A percentile compares a stretch with the other conserved stretches of the same genome.
Conservation (phyloP, 805 yeast genomes). For the Ogataea nonfermentans region DNA sequence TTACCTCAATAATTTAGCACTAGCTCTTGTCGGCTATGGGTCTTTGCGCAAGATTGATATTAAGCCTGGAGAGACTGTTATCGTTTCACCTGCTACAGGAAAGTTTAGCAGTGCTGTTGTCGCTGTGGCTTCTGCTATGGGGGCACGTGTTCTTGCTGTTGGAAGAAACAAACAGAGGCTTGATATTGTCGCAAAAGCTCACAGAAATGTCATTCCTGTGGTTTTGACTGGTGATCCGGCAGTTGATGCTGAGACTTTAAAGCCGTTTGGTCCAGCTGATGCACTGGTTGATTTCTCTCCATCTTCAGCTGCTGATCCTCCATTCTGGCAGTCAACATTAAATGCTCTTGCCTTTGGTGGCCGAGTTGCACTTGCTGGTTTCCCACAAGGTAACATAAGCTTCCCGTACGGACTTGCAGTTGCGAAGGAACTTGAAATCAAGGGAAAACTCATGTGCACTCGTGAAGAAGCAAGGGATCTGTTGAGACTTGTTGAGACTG, state of each 20-base stretch:
- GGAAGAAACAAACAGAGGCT: slow-evolving; percentile 8
- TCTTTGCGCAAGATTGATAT: slow-evolving; percentile 4
- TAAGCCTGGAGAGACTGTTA: slow-evolving; percentile 9
- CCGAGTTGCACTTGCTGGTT: slow-evolving; percentile 7
- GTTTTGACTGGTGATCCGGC: slow-evolving; percentile 6
- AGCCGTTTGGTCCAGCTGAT: slow-evolving; percentile 3
- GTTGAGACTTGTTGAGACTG: slow-evolving; percentile 7
- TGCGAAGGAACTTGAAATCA: slow-evolving; percentile 3
- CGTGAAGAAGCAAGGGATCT: slow-evolving; percentile 4
- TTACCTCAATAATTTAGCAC: neutral
- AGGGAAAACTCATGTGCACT: slow-evolving; percentile 8
- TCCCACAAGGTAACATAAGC: neutral
- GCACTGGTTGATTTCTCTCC: slow-evolving; percentile 10
- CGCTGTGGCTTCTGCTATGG: slow-evolving; percentile 14
- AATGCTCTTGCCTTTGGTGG: slow-evolving; percentile 2
- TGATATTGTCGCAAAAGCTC: neutral
- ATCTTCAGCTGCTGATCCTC: neutral
- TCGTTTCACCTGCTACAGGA: slow-evolving; percentile 12
- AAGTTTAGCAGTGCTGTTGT: slow-evolving; percentile 13
- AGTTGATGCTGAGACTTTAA: neutral
- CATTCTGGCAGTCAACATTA: slow-evolving; percentile 1
- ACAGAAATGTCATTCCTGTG: slow-evolving; percentile 3
- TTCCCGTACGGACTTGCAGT: slow-evolving; percentile 2
- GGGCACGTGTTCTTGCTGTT: slow-evolving; percentile 10
- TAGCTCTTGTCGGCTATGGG: slow-evolving; percentile 6